These are phyloP conservation scores for Metschnikowia cerradonensis DNA, from an alignment of 805 yeast genomes.

Conservation along the genomic window DNA sequence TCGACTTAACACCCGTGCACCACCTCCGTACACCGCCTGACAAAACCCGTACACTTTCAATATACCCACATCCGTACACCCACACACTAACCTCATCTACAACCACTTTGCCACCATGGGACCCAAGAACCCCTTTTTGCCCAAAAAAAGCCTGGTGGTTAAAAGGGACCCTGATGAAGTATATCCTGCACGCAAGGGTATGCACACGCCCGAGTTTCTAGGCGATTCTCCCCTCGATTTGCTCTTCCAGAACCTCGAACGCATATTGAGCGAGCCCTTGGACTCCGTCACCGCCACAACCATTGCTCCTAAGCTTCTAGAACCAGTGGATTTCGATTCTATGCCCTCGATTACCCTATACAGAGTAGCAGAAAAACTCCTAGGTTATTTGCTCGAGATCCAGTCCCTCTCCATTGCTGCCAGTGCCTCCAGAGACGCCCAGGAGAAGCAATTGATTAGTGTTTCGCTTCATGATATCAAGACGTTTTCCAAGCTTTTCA, in stretches of 20 bases:
- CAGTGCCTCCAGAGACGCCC: slow-evolving; percentile 16
- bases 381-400: slow-evolving; percentile 35
- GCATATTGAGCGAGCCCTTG: slow-evolving; percentile 21
- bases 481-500: slow-evolving; percentile 60
- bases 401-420: slow-evolving; percentile 31
- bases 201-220: slow-evolving; percentile 27
- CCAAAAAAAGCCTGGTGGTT: slow-evolving; percentile 26
- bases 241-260: slow-evolving; percentile 30
- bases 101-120: background rate
- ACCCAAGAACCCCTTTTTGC: slow-evolving; percentile 30
- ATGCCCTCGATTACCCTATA: background rate
- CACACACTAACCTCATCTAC: background rate
- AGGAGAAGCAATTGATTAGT: slow-evolving; percentile 38
- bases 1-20: background rate
- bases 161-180: slow-evolving; percentile 29
- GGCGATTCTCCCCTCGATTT: slow-evolving; percentile 33
- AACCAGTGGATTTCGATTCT: background rate
- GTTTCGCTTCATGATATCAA: slow-evolving; percentile 86
- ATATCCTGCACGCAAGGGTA: slow-evolving; percentile 31
- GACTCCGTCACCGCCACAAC: slow-evolving; percentile 20
- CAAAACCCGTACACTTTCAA: background rate
- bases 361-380: slow-evolving; percentile 31
- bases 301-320: background rate
- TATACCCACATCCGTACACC: background rate
- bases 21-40: no score